These are phyloP conservation scores for Quercus lobata DNA, from an alignment of 331 rosid genomes.

Conservation along the genomic window DNA sequence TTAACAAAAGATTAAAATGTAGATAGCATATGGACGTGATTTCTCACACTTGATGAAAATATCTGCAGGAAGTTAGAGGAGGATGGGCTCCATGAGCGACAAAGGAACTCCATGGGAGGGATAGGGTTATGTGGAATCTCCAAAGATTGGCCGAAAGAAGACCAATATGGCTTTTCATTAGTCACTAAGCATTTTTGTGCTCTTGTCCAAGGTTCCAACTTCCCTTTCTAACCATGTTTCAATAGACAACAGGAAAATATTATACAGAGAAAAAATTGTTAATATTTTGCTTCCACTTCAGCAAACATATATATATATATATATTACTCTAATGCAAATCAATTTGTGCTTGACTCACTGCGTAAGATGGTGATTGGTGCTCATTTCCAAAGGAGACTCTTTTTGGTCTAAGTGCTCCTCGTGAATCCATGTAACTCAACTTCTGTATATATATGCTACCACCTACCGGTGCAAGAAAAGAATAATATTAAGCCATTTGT, in stretches of 20 bases:
- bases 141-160: slow-evolving; percentile 8
- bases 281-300: background rate
- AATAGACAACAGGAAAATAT: background rate
- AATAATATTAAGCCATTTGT: too few relatives aligned
- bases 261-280: background rate
- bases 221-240: slow-evolving; percentile 4
- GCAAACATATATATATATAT: too few relatives aligned
- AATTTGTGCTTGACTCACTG: background rate
- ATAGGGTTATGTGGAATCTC: slow-evolving; percentile 10
- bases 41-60: slow-evolving; percentile 17
- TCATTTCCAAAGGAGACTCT: slow-evolving; percentile 14
- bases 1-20: too few relatives aligned
- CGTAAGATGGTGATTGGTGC: slow-evolving; percentile 7
- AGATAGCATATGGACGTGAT: background rate
- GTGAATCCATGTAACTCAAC: slow-evolving; percentile 6
- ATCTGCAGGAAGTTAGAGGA: slow-evolving; percentile 17
- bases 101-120: slow-evolving; percentile 20
- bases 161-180: background rate
- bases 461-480: background rate
- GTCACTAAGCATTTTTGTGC: slow-evolving; percentile 1
- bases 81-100: slow-evolving; percentile 29
- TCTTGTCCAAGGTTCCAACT: slow-evolving; percentile 4
- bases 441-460: background rate
- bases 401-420: background rate
- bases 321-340: too few relatives aligned